phyloP scores from a whole-genome alignment of 345 rosid species.

The Linum usitatissimum region DNA sequence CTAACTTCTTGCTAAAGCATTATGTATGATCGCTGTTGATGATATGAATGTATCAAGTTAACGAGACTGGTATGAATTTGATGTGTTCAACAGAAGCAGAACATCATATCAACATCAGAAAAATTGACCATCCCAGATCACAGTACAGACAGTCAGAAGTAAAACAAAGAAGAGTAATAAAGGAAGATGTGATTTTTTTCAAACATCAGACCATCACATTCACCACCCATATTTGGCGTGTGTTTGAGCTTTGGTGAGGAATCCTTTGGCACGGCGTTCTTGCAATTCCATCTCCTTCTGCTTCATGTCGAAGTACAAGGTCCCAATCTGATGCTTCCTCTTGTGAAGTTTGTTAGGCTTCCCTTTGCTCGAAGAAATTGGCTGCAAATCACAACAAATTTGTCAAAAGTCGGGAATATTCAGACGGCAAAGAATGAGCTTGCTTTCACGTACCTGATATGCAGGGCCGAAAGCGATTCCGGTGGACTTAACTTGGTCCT shows the following conservation, averaged over 20 bases:
- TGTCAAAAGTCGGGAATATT: too few species aligned
- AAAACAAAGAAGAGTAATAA: neutral
- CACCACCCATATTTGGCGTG: constrained; percentile 94
- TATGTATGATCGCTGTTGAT: too few species aligned
- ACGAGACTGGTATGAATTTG: too few species aligned
- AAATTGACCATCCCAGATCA: neutral
- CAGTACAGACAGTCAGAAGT: neutral
- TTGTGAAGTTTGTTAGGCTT: constrained; percentile 86
- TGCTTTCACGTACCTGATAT: constrained; percentile 45
- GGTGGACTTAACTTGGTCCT: constrained; percentile 72
- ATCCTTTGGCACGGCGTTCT: constrained; percentile 78
- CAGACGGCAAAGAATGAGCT: neutral
- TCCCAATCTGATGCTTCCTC: constrained; percentile 94
- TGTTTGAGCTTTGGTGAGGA: constrained; percentile 81
- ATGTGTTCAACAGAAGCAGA: neutral
- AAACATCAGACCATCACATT: too few species aligned
- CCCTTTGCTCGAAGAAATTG: constrained; percentile 58
- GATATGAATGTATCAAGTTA: too few species aligned
- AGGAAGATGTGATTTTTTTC: neutral
- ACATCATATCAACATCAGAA: neutral
- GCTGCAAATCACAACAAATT: constrained; percentile 25
- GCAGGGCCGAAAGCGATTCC: constrained; percentile 95
- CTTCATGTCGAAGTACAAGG: constrained; percentile 68
- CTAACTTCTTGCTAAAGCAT: too few species aligned
- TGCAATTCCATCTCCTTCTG: constrained; percentile 74